Conservation (phyloP, 305 asterid species). For the Fraxinus sp. region DNA sequence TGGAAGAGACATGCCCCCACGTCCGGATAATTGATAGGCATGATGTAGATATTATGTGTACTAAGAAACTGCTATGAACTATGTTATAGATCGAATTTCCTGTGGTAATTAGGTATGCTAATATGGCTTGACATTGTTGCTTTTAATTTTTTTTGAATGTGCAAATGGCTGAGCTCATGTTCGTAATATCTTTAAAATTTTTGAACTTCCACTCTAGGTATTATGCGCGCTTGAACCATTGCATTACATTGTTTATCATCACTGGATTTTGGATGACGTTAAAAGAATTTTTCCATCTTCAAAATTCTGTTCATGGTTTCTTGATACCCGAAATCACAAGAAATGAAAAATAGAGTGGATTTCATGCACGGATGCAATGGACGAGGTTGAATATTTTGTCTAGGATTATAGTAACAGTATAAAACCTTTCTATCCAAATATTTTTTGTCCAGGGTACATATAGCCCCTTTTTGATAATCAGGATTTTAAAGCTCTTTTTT, state of each 20-base stretch:
- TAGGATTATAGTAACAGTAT: not conserved
- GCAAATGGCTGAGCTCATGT: conserved; percentile 14
- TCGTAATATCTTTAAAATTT: not conserved
- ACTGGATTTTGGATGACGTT: not conserved
- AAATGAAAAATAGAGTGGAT: not conserved
- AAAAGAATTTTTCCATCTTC: not conserved
- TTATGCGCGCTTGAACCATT: not conserved
- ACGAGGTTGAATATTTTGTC: not conserved
- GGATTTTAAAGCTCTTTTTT: no score
- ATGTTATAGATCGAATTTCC: conserved; percentile 1
- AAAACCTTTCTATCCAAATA: not conserved
- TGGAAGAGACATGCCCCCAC: conserved; percentile 61
- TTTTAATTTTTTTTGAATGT: not conserved
- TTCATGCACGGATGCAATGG: not conserved
- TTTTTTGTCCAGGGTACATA: not conserved
- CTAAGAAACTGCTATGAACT: not conserved
- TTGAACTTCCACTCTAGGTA: not conserved
- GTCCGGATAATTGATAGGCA: conserved; percentile 33
- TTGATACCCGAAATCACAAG: not conserved
- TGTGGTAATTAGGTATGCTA: not conserved
- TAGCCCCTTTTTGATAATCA: no score
- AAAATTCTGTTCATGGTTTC: not conserved
- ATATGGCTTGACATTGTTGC: conserved; percentile 8
- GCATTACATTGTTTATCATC: not conserved
- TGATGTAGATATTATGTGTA: conserved; percentile 28